phyloP scores from a whole-genome alignment of 345 rosid species.

The Adansonia digitata region DNA sequence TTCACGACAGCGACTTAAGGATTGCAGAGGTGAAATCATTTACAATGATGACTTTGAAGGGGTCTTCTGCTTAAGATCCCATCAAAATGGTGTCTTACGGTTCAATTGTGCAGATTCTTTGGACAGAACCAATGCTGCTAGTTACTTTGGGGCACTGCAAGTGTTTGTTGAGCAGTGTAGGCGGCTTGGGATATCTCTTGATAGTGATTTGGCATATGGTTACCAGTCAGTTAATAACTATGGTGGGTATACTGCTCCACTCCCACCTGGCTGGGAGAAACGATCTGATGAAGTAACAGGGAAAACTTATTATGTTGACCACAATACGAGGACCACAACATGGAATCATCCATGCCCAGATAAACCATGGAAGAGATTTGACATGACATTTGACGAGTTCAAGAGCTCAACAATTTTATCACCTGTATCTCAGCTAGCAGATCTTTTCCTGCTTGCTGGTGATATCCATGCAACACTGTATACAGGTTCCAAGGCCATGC shows the following conservation, averaged over 20 bases:
- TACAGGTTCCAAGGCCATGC: slow-evolving; percentile 99
- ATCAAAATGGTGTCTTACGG: slow-evolving; percentile 94
- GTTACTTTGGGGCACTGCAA: slow-evolving; percentile 90
- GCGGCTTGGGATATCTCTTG: slow-evolving; percentile 87
- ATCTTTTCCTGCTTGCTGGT: slow-evolving; percentile 92
- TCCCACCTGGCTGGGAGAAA: slow-evolving; percentile 99
- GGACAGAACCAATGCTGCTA: slow-evolving; percentile 98
- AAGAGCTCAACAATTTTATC: slow-evolving; percentile 82
- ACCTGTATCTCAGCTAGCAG: slow-evolving; percentile 85
- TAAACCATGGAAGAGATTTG: slow-evolving; percentile 97
- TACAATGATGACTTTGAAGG: slow-evolving; percentile 69
- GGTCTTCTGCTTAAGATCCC: slow-evolving; percentile 90
- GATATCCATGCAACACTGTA: slow-evolving; percentile 98
- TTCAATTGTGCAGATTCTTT: slow-evolving; percentile 96
- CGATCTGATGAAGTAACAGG: slow-evolving; percentile 92
- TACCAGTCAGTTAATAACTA: slow-evolving; percentile 49
- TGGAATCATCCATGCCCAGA: slow-evolving; percentile 99
- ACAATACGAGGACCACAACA: slow-evolving; percentile 89
- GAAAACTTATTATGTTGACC: slow-evolving; percentile 82
- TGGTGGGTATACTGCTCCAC: slow-evolving; percentile 78
- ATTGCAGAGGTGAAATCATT: slow-evolving; percentile 90
- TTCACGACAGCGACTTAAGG: slow-evolving; percentile 72
- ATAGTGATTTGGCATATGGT: slow-evolving; percentile 66
- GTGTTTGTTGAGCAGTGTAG: slow-evolving; percentile 94
- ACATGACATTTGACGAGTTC: slow-evolving; percentile 87